Conservation (phyloP, 108 stramenopile genomes). For the Cyclotella sp. region DNA sequence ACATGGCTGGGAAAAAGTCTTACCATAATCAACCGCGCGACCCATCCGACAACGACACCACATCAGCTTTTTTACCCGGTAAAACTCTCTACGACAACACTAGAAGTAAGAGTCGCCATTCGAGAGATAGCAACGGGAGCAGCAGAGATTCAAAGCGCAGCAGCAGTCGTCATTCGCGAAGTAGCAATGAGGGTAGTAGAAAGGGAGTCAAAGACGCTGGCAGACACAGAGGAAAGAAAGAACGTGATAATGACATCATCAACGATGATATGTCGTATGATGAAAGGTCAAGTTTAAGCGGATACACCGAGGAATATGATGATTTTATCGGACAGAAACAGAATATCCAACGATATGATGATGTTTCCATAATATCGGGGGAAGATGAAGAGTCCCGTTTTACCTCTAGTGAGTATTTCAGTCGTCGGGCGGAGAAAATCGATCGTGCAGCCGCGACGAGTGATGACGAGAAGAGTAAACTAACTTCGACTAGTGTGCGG, state of each 20-base stretch:
- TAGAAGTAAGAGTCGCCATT: not conserved
- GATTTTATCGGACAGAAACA: not conserved
- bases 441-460: not conserved
- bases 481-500: not conserved
- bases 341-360: not conserved
- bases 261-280: not conserved
- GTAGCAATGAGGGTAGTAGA: not conserved
- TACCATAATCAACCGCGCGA: slow-evolving; percentile 1
- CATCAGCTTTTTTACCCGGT: not conserved
- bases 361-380: not conserved
- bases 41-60: slow-evolving; percentile 7
- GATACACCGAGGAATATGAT: not conserved
- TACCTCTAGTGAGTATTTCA: not conserved
- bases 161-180: not conserved
- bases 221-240: not conserved
- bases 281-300: not conserved
- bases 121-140: not conserved
- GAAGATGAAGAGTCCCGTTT: not conserved
- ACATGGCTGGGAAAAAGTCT: not conserved
- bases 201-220: not conserved
- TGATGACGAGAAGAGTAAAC: not conserved
- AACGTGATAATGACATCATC: not conserved
- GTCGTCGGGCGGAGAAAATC: not conserved
- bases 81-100: not conserved
- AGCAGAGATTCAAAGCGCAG: not conserved